phyloP scores from a whole-genome alignment of 768 basidiomycete genomes.

The Amanita muscaria region DNA sequence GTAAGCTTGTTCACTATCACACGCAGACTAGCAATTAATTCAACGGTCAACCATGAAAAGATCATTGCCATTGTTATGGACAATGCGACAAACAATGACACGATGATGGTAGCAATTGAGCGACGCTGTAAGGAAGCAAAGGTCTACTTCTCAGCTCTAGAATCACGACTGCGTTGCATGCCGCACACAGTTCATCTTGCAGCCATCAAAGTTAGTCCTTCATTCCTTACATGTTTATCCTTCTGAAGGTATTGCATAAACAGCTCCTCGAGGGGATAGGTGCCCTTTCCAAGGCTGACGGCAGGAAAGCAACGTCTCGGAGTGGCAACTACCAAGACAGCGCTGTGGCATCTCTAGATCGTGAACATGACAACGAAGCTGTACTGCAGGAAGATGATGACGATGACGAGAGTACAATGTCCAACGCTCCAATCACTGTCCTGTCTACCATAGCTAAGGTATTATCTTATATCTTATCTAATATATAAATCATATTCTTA shows the following conservation, averaged over 20 bases:
- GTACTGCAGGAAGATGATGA: conserved; percentile 6
- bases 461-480: too few relatives aligned
- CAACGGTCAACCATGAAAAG: too few relatives aligned
- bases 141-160: conserved; percentile 17
- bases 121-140: conserved; percentile 7
- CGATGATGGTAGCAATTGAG: conserved; percentile 18
- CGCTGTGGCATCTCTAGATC: conserved; percentile 2
- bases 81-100: conserved; percentile 31
- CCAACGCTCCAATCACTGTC: too few relatives aligned
- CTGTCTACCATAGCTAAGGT: too few relatives aligned
- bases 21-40: too few relatives aligned
- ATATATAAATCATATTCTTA: conserved; percentile 1
- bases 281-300: conserved; percentile 1
- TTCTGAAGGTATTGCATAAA: too few relatives aligned
- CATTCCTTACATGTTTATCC: too few relatives aligned
- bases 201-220: conserved; percentile 19
- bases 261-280: conserved; percentile 10
- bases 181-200: conserved; percentile 32
- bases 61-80: conserved; percentile 26
- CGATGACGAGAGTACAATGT: background rate
- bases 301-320: background rate
- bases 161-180: conserved; percentile 25
- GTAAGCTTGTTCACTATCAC: too few relatives aligned
- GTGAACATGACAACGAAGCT: too few relatives aligned
- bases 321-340: conserved; percentile 8